phyloP scores from a whole-genome alignment of 2,329 filamentous ascomycete species.

The Penicillium sp. region DNA sequence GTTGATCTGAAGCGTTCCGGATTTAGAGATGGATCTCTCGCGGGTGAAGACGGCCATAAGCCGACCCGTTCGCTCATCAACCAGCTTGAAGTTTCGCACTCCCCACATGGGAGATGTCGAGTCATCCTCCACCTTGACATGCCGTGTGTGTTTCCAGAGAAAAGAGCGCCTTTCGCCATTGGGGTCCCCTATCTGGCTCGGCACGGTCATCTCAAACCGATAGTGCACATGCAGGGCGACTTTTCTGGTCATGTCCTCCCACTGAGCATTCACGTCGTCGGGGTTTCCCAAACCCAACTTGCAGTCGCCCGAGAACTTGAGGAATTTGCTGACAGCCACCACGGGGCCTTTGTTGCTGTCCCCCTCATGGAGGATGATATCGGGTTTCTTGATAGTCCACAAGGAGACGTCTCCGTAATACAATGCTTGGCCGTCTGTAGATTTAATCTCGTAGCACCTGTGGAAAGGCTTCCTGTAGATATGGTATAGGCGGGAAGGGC shows the following conservation, averaged over 20 bases:
- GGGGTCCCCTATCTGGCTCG: not conserved
- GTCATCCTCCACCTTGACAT: slow-evolving; percentile 20
- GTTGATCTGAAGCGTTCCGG: slow-evolving; percentile 17
- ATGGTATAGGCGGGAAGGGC: slow-evolving; percentile 6
- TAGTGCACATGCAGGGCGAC: slow-evolving; percentile 21
- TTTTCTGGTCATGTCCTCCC: slow-evolving; percentile 28
- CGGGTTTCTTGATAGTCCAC: slow-evolving; percentile 16
- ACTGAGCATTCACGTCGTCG: slow-evolving; percentile 17
- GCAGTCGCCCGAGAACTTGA: slow-evolving; percentile 21
- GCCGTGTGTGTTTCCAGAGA: slow-evolving; percentile 30
- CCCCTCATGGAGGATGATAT: slow-evolving; percentile 15
- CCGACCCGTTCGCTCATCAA: slow-evolving; percentile 15
- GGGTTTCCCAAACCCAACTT: slow-evolving; percentile 30
- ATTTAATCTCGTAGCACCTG: slow-evolving; percentile 16
- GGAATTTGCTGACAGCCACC: slow-evolving; percentile 26
- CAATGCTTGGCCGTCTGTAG: slow-evolving; percentile 5
- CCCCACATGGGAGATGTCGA: slow-evolving; percentile 17
- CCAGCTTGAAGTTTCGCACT: slow-evolving; percentile 27
- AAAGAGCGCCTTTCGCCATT: slow-evolving; percentile 17
- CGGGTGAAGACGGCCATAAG: slow-evolving; percentile 20
- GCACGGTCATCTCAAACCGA: slow-evolving; percentile 23
- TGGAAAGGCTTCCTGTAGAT: slow-evolving; percentile 12
- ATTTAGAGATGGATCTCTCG: slow-evolving; percentile 7
- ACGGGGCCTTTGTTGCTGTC: slow-evolving; percentile 10
- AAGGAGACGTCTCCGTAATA: slow-evolving; percentile 14